phyloP scores from a whole-genome alignment of 2,329 filamentous ascomycete species.

The Dryadomyces quercivorus region DNA sequence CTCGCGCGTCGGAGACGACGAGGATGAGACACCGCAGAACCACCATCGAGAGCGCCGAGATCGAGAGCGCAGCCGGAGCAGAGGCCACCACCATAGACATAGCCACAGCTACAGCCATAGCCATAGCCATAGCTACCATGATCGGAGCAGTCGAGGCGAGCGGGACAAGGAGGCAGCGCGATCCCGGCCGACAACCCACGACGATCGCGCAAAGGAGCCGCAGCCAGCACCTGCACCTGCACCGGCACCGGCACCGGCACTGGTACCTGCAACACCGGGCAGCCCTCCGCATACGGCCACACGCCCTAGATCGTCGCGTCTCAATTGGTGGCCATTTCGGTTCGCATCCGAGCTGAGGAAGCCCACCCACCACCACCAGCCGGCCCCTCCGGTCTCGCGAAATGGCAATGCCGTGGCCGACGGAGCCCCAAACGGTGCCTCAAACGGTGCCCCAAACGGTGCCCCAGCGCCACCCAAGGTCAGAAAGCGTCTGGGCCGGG shows the following conservation, averaged over 20 bases:
- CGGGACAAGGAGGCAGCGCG: background rate
- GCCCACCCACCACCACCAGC: background rate
- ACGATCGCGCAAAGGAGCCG: background rate
- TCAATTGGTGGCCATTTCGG: background rate
- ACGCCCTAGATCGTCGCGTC: background rate
- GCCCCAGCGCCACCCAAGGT: background rate
- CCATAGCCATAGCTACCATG: background rate
- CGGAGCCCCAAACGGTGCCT: background rate
- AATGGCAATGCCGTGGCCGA: background rate
- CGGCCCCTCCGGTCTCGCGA: background rate
- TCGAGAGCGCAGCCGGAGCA: background rate
- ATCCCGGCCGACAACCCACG: background rate
- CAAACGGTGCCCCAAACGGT: background rate
- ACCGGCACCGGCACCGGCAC: no score
- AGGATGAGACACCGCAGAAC: background rate
- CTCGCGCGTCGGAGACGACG: background rate
- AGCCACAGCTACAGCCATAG: background rate
- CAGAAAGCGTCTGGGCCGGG: slow-evolving; percentile 26
- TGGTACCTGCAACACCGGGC: no score
- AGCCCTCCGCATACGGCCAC: background rate
- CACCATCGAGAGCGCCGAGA: slow-evolving; percentile 2
- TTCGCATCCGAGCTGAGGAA: background rate
- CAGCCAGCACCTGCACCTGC: background rate
- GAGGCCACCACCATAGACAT: background rate
- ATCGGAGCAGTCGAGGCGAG: background rate